A percentile compares a stretch with the other conserved stretches of the same genome.
Conservation (phyloP, 139 green algal species). For the Pseudopediastrum boryanum region DNA sequence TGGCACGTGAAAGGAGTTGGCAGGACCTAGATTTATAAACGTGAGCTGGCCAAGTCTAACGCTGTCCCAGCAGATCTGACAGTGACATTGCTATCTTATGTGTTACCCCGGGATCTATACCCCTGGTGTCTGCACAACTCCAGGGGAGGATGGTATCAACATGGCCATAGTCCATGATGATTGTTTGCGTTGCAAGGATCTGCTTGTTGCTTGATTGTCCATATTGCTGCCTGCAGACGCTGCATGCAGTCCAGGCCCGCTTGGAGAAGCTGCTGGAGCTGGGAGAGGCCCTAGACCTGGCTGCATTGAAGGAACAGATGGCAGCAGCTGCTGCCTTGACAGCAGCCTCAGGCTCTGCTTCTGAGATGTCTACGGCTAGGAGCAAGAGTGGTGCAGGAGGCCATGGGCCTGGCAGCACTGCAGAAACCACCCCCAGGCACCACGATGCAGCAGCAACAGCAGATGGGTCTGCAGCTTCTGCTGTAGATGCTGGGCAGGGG, state of each 20-base stretch:
- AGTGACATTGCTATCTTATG: no score
- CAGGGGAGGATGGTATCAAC: no score
- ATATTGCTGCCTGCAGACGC: conserved; percentile 4
- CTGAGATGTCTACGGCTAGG: background rate
- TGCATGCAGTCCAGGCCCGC: conserved; percentile 39
- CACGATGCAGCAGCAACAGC: conserved; percentile 1
- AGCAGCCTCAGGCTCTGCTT: background rate
- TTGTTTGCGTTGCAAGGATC: no score
- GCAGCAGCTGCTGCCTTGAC: background rate
- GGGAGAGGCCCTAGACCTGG: background rate
- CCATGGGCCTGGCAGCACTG: conserved; percentile 1
- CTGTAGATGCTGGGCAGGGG: background rate
- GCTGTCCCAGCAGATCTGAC: no score
- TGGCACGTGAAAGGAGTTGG: background rate
- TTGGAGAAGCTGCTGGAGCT: conserved; percentile 38
- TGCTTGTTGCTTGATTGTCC: no score
- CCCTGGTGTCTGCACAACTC: no score
- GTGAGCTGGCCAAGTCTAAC: no score
- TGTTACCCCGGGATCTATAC: no score
- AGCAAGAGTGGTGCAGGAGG: conserved; percentile 16
- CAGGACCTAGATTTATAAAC: background rate
- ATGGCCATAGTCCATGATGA: no score
- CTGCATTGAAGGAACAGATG: background rate
- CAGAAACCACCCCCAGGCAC: background rate
- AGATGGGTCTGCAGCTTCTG: background rate